These are phyloP conservation scores for Fistulifera pelliculosa DNA, from an alignment of 108 stramenopile genomes.

Conservation along the genomic window DNA sequence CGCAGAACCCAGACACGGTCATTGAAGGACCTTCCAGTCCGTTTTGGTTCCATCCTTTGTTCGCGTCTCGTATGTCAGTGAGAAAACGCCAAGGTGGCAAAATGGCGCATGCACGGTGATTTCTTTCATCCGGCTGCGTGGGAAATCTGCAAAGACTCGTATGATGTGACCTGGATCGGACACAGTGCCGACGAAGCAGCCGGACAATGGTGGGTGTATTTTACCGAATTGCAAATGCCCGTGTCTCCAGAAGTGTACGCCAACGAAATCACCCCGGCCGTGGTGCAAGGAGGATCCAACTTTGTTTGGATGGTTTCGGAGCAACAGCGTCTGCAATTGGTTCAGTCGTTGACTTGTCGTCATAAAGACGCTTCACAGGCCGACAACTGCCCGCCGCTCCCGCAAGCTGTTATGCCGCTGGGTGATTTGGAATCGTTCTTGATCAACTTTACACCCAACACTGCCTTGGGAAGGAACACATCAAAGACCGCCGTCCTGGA, in stretches of 20 bases:
- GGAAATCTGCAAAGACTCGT: constrained; percentile 86
- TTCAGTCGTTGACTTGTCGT: constrained; percentile 54
- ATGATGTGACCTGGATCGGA: constrained; percentile 78
- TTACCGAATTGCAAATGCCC: constrained; percentile 81
- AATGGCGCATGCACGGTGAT: constrained; percentile 72
- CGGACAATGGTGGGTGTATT: constrained; percentile 89
- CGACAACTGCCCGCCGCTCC: constrained; percentile 45
- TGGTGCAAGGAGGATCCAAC: constrained; percentile 78
- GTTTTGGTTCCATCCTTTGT: constrained; percentile 83
- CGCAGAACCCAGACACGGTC: constrained; percentile 21
- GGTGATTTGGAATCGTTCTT: constrained; percentile 77
- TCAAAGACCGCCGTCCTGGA: constrained; percentile 62
- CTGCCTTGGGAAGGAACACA: constrained; percentile 78
- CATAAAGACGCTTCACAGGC: constrained; percentile 16
- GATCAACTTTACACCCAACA: constrained; percentile 83
- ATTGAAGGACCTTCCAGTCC: constrained; percentile 57
- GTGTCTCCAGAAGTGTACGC: constrained; percentile 75
- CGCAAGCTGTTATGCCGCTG: constrained; percentile 78
- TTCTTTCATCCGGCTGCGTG: constrained; percentile 87
- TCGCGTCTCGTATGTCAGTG: constrained; percentile 77
- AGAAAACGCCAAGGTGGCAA: constrained; percentile 82
- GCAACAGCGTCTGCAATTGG: constrained; percentile 64
- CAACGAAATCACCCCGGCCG: constrained; percentile 60
- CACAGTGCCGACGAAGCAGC: constrained; percentile 61
- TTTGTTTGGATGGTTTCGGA: constrained; percentile 83